Percentiles rank a stretch among this genome's conserved stretches.
phyloP scores from a whole-genome alignment of 768 basidiomycete genomes.

The Boletus rufocinnamomeus region DNA sequence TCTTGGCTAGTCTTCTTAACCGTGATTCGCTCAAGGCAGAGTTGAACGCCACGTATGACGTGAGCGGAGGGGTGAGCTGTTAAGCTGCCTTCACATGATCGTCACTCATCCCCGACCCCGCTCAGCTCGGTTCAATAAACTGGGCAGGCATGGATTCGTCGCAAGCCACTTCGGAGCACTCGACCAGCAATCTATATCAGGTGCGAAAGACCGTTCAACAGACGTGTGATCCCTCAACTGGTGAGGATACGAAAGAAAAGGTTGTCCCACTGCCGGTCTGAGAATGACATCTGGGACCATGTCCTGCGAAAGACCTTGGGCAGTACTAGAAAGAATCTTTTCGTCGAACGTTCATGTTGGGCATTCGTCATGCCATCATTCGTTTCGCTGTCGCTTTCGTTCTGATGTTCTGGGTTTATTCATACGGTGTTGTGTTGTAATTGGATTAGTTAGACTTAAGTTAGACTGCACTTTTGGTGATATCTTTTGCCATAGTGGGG shows the following conservation, averaged over 20 bases:
- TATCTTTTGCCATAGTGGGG: too few species aligned
- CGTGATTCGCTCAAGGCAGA: conserved; percentile 7
- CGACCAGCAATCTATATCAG: background rate
- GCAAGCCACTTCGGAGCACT: background rate
- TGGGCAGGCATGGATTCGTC: background rate
- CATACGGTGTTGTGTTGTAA: too few species aligned
- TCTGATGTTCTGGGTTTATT: background rate
- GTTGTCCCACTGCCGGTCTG: background rate
- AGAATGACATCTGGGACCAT: background rate
- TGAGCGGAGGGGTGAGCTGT: background rate
- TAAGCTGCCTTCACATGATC: background rate
- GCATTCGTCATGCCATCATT: too few species aligned
- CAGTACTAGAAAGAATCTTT: too few species aligned
- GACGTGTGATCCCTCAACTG: background rate
- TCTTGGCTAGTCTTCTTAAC: conserved; percentile 14
- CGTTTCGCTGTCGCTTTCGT: background rate
- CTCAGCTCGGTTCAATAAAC: background rate
- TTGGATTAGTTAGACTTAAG: too few species aligned
- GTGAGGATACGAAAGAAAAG: background rate
- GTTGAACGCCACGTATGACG: background rate
- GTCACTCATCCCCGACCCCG: background rate
- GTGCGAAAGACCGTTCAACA: background rate
- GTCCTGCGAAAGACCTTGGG: too few species aligned
- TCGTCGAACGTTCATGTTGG: background rate
- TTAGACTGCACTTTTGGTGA: too few species aligned